Base-by-base conservation (phyloP, 805 yeast species). In the Ogataea dorogensis region DNA sequence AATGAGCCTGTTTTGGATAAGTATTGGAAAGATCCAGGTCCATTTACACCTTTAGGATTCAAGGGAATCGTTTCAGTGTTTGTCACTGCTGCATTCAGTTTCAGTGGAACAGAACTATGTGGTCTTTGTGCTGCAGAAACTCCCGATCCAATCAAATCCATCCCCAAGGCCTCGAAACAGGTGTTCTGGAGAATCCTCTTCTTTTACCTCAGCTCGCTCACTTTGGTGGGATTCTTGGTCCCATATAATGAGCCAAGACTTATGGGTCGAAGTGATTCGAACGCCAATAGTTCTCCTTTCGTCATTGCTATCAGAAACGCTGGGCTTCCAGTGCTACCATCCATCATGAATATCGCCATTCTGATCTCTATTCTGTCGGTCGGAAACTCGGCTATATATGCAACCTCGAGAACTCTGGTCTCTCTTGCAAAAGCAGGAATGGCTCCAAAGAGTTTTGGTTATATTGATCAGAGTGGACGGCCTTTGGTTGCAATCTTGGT, bases 341-440 rank as follows among this genome's bases (percentile, higher is more conserved):
- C 65, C 1, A 56, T 65, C 7, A 65, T 67, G 68, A 67, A 67
- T 35, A 58, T 54, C 20, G 69, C 67, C 7, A 67, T 67, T 29
- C 46, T 67, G 31, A 46, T 65, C 25, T 61, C 72, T 5, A 65
- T 67, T 18, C 49, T 67, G 37, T 64, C 69, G 14, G 69, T 67
- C 24, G 80, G 79, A 15, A 74, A 75, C 32, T 69, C 79, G 5
- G 72, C 78, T 0, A 75, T 74, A n/a, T 75, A 68, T 51, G 81
- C 77, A 7, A 67, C 76, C 18, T 72, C 79, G 5, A 65, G 80
- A 61, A 71, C 76, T 17, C 53, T 73, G 33, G 69, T 70, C 20
- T 65, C 75, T 1, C 59, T 73, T 31, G 65, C 75, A 7, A 61
- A 66, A 16, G 64, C 67, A 19, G 70, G 70, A 15, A 58, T 65